Base-by-base conservation (phyloP, 78 protist species). In the Dictyostelium intermedium region DNA sequence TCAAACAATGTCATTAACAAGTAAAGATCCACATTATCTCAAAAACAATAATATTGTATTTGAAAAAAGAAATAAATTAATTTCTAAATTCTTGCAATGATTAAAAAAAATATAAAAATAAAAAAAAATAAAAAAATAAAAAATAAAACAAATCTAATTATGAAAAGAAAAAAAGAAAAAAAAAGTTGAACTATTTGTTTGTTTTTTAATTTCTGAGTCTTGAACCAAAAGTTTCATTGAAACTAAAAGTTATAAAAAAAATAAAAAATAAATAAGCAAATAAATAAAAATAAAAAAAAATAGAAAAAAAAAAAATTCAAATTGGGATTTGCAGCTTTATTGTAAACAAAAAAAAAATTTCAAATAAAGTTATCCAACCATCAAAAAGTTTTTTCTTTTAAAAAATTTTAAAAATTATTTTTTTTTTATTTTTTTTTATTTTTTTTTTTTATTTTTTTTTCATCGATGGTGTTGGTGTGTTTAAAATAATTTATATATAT, bases 11-110 rank as follows among this genome's bases (percentile, higher is more conserved):
- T 34, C 11, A 7, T 47, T 78, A 60, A 16, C 56, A 27, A 70
- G 83, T 43, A 80, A 80, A 50, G 47, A 89, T 53, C 93, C 82
- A 77, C 56, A 80, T n/a, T 37, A 53, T 53, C 16, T 80, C 27
- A 47, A 34, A 8, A 72, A 72, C 1, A 34, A 34, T 34, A 34
- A 72, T 34, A 72, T 72, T 34, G 10, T 16, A 11, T 25, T 27
- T 11, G 35, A 23, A 63, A 66, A 66, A 66, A 66, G 74, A 66
- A 66, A 66, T 66, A 66, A 20, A 72, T 34, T 34, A 70, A 70
- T 13, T 9, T 27, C 34, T 11, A 70, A 70, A 32, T 70, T 70
- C 34, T 70, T 70, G 32, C 34, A 69, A 70, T 27, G 14, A 27
- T 20, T 20, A 9, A 30, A 14, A 13, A 10, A 30, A 76, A 3